phyloP scores from a whole-genome alignment of 2,329 filamentous ascomycete species.

The Talaromyces sp. region DNA sequence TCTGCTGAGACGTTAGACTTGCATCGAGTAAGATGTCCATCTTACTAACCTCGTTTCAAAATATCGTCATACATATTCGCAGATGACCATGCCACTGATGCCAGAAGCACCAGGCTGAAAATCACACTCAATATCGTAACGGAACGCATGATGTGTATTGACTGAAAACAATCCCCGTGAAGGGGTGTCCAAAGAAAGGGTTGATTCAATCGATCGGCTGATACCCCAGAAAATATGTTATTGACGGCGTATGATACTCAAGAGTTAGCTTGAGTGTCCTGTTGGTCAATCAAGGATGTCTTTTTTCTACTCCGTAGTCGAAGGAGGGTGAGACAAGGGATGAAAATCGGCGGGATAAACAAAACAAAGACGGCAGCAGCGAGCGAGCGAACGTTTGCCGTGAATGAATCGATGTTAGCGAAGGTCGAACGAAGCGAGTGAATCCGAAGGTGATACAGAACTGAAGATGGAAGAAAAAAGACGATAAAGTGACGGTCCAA shows the following conservation, averaged over 20 bases:
- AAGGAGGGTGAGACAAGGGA: constrained; percentile 12
- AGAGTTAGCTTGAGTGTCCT: not conserved
- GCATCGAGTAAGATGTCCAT: not conserved
- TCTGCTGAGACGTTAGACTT: not conserved
- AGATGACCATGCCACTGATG: constrained; percentile 32
- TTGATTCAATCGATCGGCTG: not conserved
- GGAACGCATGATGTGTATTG: constrained; percentile 32
- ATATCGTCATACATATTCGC: constrained; percentile 19
- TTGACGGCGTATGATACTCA: not conserved
- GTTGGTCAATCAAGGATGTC: not conserved
- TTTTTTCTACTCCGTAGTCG: not conserved
- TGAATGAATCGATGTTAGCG: not conserved
- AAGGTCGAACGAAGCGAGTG: constrained; percentile 7
- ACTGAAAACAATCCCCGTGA: constrained; percentile 7
- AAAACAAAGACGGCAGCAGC: constrained; percentile 1
- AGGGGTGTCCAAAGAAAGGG: constrained; percentile 7
- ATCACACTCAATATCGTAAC: constrained; percentile 30
- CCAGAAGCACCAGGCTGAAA: constrained; percentile 33
- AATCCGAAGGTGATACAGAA: not conserved
- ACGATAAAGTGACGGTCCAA: not conserved
- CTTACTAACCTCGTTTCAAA: constrained; percentile 17
- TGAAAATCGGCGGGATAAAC: not conserved
- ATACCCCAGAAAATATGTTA: not conserved
- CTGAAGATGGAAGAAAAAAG: not conserved
- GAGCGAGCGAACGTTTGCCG: constrained; percentile 1